Percentiles rank a stretch among this genome's conserved stretches.
Evolutionary conservation across 768 basidiomycete genomes (phyloP).

Genomic region (Lactarius vividus): DNA sequence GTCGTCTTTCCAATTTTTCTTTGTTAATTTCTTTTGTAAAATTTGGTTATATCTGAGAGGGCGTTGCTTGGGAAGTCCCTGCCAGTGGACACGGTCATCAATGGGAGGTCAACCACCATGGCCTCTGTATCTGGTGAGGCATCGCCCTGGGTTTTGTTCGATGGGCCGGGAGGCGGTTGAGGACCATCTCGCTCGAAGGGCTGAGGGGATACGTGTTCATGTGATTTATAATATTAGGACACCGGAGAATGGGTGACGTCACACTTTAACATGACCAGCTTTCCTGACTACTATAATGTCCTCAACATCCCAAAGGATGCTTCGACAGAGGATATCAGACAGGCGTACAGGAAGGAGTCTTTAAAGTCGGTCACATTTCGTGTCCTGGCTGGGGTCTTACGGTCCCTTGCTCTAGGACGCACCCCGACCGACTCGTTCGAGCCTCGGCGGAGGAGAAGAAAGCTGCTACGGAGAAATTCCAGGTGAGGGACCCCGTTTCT

Average conservation of each 20-base stretch:
- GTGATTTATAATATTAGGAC: not conserved
- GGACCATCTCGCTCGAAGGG: too few species aligned
- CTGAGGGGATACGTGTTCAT: too few species aligned
- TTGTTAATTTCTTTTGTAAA: too few species aligned
- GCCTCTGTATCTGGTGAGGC: too few species aligned
- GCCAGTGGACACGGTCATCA: too few species aligned
- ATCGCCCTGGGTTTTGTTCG: too few species aligned
- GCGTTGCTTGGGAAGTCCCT: too few species aligned
- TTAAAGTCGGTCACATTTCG: constrained; percentile 47
- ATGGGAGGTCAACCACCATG: too few species aligned
- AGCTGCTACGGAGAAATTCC: constrained; percentile 79
- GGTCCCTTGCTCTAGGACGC: constrained; percentile 54
- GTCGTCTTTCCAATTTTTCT: too few species aligned
- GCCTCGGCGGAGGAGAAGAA: constrained; percentile 69
- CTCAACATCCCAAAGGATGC: constrained; percentile 54
- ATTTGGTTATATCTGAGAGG: too few species aligned
- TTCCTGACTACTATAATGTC: constrained; percentile 79
- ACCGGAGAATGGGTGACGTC: not conserved
- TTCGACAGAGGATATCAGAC: constrained; percentile 65
- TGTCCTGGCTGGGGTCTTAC: constrained; percentile 9
- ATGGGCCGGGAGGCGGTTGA: too few species aligned
- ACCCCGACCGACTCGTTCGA: constrained; percentile 80
- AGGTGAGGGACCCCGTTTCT: constrained; percentile 43
- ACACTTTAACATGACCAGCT: constrained; percentile 54
- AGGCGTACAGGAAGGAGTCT: constrained; percentile 79